Conservation (phyloP, 2,329 filamentous ascomycete genomes). For the Thyridium curvatum region DNA sequence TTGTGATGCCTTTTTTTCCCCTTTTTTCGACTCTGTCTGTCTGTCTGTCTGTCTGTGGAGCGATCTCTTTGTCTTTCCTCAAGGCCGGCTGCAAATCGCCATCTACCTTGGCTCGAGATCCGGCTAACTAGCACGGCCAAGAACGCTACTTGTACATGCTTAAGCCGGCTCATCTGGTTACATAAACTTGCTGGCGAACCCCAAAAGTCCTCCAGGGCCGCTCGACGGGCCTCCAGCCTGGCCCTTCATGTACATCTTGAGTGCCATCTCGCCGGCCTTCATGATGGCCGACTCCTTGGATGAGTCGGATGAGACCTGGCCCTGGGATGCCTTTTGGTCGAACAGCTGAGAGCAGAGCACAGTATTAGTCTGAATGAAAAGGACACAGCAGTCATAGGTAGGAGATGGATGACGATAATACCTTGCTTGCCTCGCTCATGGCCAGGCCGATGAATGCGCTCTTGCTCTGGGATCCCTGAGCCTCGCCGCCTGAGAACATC, state of each 20-base stretch:
- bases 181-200: conserved; percentile 43
- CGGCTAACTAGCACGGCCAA: too few relatives aligned
- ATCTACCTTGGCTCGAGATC: too few relatives aligned
- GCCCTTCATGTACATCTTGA: conserved; percentile 88
- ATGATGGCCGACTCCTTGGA: conserved; percentile 78
- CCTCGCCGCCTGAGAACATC: conserved; percentile 60
- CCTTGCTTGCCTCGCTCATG: conserved; percentile 80
- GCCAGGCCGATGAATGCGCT: conserved; percentile 79
- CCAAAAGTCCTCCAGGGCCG: conserved; percentile 38
- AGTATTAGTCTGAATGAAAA: conserved; percentile 7
- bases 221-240: conserved; percentile 45
- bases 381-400: too few relatives aligned
- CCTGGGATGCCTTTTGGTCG: conserved; percentile 48
- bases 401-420: too few relatives aligned
- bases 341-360: conserved; percentile 41
- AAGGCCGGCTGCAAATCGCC: too few relatives aligned
- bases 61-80: too few relatives aligned
- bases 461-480: conserved; percentile 50
- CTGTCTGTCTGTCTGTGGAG: too few relatives aligned
- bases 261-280: conserved; percentile 75
- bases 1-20: too few relatives aligned
- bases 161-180: conserved; percentile 7
- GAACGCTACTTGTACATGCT: too few relatives aligned
- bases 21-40: too few relatives aligned
- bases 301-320: conserved; percentile 48